These are phyloP conservation scores for Oehlia diaphana DNA, from an alignment of 192 early-diverging fungal genomes.

Conservation along the genomic window DNA sequence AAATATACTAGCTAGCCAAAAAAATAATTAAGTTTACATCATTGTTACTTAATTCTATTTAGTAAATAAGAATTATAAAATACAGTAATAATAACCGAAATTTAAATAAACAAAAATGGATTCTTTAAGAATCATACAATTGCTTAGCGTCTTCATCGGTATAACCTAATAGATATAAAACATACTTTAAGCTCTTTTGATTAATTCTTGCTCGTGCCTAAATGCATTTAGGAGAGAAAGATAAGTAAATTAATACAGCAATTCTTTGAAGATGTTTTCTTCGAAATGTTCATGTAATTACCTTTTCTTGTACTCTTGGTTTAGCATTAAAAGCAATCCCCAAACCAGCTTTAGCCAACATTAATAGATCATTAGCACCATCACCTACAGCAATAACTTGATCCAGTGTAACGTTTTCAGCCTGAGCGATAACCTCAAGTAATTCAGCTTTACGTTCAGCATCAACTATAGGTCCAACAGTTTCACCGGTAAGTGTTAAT, in stretches of 20 bases:
- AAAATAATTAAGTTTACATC: no score
- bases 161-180: conserved; percentile 89
- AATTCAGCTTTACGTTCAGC: conserved; percentile 93
- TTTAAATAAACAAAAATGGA: not conserved
- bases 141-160: conserved; percentile 72
- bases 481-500: conserved; percentile 79
- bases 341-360: conserved; percentile 90
- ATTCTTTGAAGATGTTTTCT: no score
- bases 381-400: conserved; percentile 98
- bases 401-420: conserved; percentile 79
- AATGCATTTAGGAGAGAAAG: not conserved
- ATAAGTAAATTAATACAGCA: no score
- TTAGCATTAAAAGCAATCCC: conserved; percentile 99
- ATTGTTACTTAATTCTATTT: no score
- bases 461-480: conserved; percentile 86
- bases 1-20: no score
- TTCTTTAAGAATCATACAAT: conserved; percentile 34
- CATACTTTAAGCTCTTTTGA: conserved; percentile 87
- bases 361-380: conserved; percentile 96
- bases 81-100: no score
- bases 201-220: conserved; percentile 88
- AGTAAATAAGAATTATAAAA: not conserved
- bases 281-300: conserved; percentile 18
- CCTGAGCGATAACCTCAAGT: conserved; percentile 93
- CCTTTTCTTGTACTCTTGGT: conserved; percentile 90